These are phyloP conservation scores for Candida neerlandica DNA, from an alignment of 1,139 yeast genomes.

Conservation along the genomic window DNA sequence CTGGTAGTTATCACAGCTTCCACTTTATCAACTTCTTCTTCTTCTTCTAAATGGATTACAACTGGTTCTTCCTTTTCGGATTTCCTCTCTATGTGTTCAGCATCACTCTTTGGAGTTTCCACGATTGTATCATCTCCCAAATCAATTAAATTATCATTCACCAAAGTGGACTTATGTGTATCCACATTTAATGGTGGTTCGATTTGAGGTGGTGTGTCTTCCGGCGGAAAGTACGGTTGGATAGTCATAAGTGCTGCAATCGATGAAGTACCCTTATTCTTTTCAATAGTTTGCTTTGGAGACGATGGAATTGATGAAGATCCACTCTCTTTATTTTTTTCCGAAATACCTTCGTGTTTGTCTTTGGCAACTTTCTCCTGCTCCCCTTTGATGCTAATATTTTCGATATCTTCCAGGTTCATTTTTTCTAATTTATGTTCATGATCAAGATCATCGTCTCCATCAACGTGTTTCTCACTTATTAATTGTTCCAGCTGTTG, in stretches of 20 bases:
- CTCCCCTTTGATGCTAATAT: not conserved
- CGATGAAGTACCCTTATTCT: constrained; percentile 5
- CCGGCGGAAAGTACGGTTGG: constrained; percentile 15
- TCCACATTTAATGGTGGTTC: not conserved
- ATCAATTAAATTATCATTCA: constrained; percentile 10
- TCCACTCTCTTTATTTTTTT: not conserved
- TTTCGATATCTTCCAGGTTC: constrained; percentile 10
- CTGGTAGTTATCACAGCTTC: not conserved
- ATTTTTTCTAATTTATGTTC: constrained; percentile 13
- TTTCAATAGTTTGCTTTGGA: constrained; percentile 11
- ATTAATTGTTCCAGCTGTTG: constrained; percentile 5
- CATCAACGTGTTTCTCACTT: constrained; percentile 15
- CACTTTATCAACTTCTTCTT: too few species aligned
- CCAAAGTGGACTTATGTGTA: not conserved
- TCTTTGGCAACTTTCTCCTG: not conserved
- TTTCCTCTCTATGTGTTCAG: not conserved
- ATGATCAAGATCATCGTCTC: constrained; percentile 5
- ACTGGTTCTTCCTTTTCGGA: not conserved
- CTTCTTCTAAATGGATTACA: too few species aligned
- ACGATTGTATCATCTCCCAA: constrained; percentile 1
- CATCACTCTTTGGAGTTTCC: not conserved
- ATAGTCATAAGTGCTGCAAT: constrained; percentile 16
- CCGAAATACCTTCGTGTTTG: not conserved
- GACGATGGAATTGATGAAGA: constrained; percentile 4
- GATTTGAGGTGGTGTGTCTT: constrained; percentile 1